phyloP scores from a whole-genome alignment of 208 protist species.

The Crithidia brevicula region DNA sequence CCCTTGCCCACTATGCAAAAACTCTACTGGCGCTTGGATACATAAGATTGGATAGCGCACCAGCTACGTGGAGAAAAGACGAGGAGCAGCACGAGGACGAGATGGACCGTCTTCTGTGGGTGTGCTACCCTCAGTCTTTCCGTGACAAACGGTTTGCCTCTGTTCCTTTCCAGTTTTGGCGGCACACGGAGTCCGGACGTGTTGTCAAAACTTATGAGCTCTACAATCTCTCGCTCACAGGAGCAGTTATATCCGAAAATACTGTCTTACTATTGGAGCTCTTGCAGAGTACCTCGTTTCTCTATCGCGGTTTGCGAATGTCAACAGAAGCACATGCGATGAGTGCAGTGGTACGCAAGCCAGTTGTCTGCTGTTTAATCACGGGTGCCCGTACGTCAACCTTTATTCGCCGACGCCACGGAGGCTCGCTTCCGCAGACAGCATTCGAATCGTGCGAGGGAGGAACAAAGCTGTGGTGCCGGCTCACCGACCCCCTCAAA shows the following conservation, averaged over 20 bases:
- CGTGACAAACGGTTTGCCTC: slow-evolving; percentile 17
- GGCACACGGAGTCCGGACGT: slow-evolving; percentile 11
- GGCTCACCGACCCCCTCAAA: not conserved
- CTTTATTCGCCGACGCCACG: slow-evolving; percentile 20
- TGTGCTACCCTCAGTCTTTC: slow-evolving; percentile 12
- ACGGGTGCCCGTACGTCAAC: slow-evolving; percentile 41
- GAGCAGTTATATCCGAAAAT: slow-evolving; percentile 36
- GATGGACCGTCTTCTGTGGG: slow-evolving; percentile 16
- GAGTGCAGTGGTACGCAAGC: not conserved
- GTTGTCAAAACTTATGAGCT: slow-evolving; percentile 27
- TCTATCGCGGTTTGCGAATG: slow-evolving; percentile 9
- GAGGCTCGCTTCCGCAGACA: slow-evolving; percentile 26
- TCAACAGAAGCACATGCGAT: no score
- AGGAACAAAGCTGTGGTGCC: slow-evolving; percentile 42
- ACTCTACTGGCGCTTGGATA: slow-evolving; percentile 23
- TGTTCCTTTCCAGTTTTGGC: slow-evolving; percentile 30
- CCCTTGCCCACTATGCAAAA: slow-evolving; percentile 38
- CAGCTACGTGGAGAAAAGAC: not conserved
- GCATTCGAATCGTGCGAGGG: slow-evolving; percentile 37
- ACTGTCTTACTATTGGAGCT: slow-evolving; percentile 39
- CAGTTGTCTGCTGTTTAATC: slow-evolving; percentile 37
- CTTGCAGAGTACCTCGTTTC: slow-evolving; percentile 13
- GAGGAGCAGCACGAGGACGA: slow-evolving; percentile 10
- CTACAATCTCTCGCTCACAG: slow-evolving; percentile 23
- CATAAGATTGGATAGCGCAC: not conserved